These are phyloP conservation scores for Pichia sp. DNA, from an alignment of 1,139 yeast genomes.

Conservation along the genomic window DNA sequence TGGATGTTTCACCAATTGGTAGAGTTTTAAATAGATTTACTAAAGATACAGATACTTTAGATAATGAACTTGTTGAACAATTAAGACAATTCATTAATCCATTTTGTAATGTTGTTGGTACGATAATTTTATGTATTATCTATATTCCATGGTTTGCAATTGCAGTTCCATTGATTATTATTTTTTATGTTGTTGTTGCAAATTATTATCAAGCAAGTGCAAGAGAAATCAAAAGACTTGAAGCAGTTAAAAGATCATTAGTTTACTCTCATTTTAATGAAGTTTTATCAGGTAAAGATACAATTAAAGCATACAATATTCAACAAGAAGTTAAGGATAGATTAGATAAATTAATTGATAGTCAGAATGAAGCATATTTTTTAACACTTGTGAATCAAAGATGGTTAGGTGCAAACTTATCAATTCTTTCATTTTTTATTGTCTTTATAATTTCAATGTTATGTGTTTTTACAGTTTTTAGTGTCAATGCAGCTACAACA, in stretches of 20 bases:
- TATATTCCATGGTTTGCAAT: slow-evolving; percentile 62
- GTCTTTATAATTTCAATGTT: slow-evolving; percentile 47
- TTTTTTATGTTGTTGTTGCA: slow-evolving; percentile 45
- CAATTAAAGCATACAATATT: slow-evolving; percentile 50
- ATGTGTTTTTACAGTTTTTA: slow-evolving; percentile 59
- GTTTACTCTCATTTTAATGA: slow-evolving; percentile 78
- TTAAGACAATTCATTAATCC: slow-evolving; percentile 43
- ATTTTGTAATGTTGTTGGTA: slow-evolving; percentile 52
- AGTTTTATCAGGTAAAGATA: slow-evolving; percentile 61
- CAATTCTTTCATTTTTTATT: slow-evolving; percentile 44
- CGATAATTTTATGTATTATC: slow-evolving; percentile 58
- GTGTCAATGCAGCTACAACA: slow-evolving; percentile 56
- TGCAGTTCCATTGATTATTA: slow-evolving; percentile 52
- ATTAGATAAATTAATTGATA: slow-evolving; percentile 47
- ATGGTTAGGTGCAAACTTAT: slow-evolving; percentile 71
- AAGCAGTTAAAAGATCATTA: slow-evolving; percentile 66
- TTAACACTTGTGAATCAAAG: slow-evolving; percentile 65
- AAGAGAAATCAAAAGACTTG: slow-evolving; percentile 77
- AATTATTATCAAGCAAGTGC: slow-evolving; percentile 64
- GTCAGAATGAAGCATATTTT: slow-evolving; percentile 68
- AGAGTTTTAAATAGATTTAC: slow-evolving; percentile 54
- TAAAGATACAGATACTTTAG: slow-evolving; percentile 55
- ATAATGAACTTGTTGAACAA: slow-evolving; percentile 52
- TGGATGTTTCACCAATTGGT: slow-evolving; percentile 60
- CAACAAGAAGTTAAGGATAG: slow-evolving; percentile 44